Percentiles rank a stretch among this genome's conserved stretches.
phyloP scores from a whole-genome alignment of 176 grass and related monocot species.

The Phragmites australis region DNA sequence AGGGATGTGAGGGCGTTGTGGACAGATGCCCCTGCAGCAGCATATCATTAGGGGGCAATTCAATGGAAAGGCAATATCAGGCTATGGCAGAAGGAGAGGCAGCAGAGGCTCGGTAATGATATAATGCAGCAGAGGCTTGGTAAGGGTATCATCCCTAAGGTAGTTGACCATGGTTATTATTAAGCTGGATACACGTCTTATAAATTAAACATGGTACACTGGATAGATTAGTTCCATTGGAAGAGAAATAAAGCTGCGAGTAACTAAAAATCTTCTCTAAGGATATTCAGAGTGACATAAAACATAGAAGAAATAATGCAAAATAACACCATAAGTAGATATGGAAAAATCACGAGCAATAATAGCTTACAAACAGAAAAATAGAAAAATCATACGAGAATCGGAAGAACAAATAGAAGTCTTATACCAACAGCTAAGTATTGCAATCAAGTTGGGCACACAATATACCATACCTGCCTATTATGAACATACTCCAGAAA shows the following conservation, averaged over 20 bases:
- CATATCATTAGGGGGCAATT: neutral
- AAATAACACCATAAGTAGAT: conserved; percentile 19
- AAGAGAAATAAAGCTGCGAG: neutral
- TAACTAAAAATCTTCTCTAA: neutral
- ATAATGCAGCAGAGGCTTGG: neutral
- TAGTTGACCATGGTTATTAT: neutral
- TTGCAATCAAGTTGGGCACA: conserved; percentile 24
- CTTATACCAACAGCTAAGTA: conserved; percentile 18
- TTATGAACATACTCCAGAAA: conserved; percentile 96
- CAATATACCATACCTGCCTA: conserved; percentile 63
- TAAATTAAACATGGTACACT: neutral
- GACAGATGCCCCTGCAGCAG: neutral
- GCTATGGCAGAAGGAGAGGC: neutral
- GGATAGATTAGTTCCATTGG: neutral
- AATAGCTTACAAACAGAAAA: neutral
- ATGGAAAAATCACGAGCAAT: neutral
- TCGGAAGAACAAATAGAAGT: neutral
- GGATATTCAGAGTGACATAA: conserved; percentile 3
- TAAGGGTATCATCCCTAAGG: neutral
- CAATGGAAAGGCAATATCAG: neutral
- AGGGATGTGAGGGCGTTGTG: neutral
- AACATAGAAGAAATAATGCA: conserved; percentile 25
- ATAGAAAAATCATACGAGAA: neutral
- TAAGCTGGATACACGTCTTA: neutral
- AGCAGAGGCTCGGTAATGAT: neutral